Conservation (phyloP, 2,329 filamentous ascomycete species). For the Aspergillus aculeatinus region DNA sequence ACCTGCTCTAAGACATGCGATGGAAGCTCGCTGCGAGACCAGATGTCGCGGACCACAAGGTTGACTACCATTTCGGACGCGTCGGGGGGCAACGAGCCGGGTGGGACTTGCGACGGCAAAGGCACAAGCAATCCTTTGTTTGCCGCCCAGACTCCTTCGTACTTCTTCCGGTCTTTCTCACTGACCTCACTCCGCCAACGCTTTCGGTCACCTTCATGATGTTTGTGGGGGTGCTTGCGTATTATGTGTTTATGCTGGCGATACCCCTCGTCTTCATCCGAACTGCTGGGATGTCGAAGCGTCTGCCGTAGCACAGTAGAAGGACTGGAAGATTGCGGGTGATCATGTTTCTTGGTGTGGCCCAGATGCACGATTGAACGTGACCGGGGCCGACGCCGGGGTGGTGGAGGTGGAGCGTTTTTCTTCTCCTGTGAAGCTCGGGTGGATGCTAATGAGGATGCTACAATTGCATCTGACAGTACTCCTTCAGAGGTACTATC, state of each 20-base stretch:
- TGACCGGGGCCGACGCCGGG: conserved; percentile 38
- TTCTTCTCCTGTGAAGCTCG: conserved; percentile 41
- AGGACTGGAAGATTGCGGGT: conserved; percentile 37
- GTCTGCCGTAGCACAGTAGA: conserved; percentile 43
- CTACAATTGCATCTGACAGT: conserved; percentile 48
- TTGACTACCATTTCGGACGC: conserved; percentile 45
- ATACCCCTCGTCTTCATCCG: conserved; percentile 33
- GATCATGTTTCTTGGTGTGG: conserved; percentile 30
- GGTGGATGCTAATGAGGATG: conserved; percentile 47
- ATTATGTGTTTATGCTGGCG: conserved; percentile 36
- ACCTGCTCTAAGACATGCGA: conserved; percentile 41
- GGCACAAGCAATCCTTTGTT: conserved; percentile 46
- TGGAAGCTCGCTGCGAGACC: conserved; percentile 48
- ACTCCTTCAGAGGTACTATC: conserved; percentile 34
- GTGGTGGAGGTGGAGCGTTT: conserved; percentile 39
- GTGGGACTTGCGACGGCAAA: conserved; percentile 13
- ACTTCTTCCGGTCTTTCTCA: conserved; percentile 48
- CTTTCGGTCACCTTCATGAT: conserved; percentile 50
- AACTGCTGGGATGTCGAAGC: conserved; percentile 40
- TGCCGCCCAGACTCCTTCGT: conserved; percentile 53
- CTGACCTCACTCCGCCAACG: conserved; percentile 46
- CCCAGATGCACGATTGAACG: conserved; percentile 36
- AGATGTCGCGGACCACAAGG: conserved; percentile 50
- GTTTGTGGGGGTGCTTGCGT: conserved; percentile 48
- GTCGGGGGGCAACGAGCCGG: conserved; percentile 23